phyloP scores from a whole-genome alignment of 164 flowering plant genomes.

The Stephania cephalantha region DNA sequence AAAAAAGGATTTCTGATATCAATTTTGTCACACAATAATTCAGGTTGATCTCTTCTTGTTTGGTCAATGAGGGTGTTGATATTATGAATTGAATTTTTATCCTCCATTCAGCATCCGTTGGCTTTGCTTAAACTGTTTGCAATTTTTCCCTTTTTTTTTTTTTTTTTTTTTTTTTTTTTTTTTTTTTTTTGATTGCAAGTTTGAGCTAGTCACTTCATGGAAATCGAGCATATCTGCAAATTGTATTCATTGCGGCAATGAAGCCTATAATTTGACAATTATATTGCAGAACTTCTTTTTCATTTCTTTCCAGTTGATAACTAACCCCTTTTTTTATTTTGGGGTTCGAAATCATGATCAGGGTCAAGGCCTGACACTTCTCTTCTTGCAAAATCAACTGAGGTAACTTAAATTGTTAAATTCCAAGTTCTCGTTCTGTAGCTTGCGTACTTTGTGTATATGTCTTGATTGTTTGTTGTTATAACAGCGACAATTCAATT shows the following conservation, averaged over 20 bases:
- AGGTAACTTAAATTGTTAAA: background rate
- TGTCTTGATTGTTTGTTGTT: conserved; percentile 1
- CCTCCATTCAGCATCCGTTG: background rate
- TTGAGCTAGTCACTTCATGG: background rate
- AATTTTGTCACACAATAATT: background rate
- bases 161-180: no score
- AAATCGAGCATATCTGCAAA: no score
- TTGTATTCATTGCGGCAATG: background rate
- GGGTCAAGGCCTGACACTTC: conserved; percentile 29
- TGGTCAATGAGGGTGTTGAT: background rate
- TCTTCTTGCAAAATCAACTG: conserved; percentile 3
- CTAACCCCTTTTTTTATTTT: background rate
- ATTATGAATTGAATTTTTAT: background rate
- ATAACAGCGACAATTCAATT: conserved; percentile 25
- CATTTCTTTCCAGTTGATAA: background rate
- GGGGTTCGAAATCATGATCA: conserved; percentile 10
- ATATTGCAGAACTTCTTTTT: background rate
- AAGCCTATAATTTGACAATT: background rate
- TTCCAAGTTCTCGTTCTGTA: no score
- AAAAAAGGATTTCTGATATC: no score
- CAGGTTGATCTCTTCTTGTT: background rate
- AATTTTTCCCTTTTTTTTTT: no score
- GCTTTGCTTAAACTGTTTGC: no score
- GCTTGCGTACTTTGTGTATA: background rate
- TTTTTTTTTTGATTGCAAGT: background rate